A percentile compares a stretch with the other conserved stretches of the same genome.
phyloP scores from a whole-genome alignment of 177 flowering plant genomes.

The Vitis hybrid region DNA sequence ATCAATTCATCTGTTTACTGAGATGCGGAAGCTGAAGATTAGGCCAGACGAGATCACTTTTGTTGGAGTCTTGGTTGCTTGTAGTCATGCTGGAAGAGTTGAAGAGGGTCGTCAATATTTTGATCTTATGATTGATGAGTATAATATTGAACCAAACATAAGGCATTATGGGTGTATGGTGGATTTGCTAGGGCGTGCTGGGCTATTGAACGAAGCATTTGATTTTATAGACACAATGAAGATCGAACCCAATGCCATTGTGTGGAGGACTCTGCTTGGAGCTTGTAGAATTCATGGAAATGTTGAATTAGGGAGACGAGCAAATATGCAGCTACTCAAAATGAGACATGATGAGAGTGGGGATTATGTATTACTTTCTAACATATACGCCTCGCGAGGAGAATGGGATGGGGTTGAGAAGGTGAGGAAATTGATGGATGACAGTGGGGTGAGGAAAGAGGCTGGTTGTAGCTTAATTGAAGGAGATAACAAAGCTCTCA shows the following conservation, averaged over 20 bases:
- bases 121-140: constrained; percentile 48
- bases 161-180: constrained; percentile 86
- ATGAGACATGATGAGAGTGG: constrained; percentile 68
- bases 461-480: constrained; percentile 55
- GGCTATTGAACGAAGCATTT: constrained; percentile 62
- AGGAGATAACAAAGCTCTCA: constrained; percentile 38
- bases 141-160: constrained; percentile 61
- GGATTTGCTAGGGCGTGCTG: constrained; percentile 76
- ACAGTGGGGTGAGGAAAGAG: constrained; percentile 59
- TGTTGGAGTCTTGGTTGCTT: constrained; percentile 67
- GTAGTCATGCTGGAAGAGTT: constrained; percentile 78
- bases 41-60: constrained; percentile 69
- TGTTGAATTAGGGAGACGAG: constrained; percentile 59
- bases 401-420: constrained; percentile 68
- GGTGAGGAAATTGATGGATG: constrained; percentile 75
- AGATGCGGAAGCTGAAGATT: constrained; percentile 44
- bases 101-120: constrained; percentile 62
- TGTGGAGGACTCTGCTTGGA: constrained; percentile 85
- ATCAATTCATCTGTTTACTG: constrained; percentile 42
- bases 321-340: constrained; percentile 50
- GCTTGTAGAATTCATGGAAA: constrained; percentile 72
- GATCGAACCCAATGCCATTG: constrained; percentile 63
- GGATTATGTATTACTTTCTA: constrained; percentile 72
- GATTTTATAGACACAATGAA: constrained; percentile 55
- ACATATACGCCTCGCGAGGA: constrained; percentile 65